phyloP scores from a whole-genome alignment of 2,329 filamentous ascomycete species.

The Ampelomyces quisqualis region DNA sequence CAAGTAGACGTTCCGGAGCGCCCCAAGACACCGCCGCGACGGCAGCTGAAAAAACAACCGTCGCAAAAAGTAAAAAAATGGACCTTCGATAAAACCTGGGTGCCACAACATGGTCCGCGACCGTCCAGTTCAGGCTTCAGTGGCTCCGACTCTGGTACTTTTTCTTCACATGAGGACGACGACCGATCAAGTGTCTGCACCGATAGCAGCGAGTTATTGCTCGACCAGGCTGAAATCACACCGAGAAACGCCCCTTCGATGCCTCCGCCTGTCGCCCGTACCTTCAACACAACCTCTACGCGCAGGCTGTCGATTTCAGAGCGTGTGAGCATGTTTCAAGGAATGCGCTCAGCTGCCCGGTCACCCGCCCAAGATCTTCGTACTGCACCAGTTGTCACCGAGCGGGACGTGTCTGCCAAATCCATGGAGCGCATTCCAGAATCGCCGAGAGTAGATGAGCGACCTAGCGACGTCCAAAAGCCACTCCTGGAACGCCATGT shows the following conservation, averaged over 20 bases:
- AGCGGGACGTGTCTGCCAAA: background rate
- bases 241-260: background rate
- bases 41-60: slow-evolving; percentile 59
- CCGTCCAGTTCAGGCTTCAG: slow-evolving; percentile 34
- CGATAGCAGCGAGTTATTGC: slow-evolving; percentile 29
- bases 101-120: slow-evolving; percentile 45
- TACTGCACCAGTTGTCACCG: slow-evolving; percentile 23
- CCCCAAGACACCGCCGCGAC: slow-evolving; percentile 59
- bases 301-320: slow-evolving; percentile 32
- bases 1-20: slow-evolving; percentile 71
- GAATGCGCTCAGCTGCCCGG: slow-evolving; percentile 29
- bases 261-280: background rate
- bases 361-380: too few relatives aligned
- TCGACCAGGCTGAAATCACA: slow-evolving; percentile 17
- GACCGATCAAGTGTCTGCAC: slow-evolving; percentile 39
- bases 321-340: slow-evolving; percentile 35
- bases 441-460: slow-evolving; percentile 12
- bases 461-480: slow-evolving; percentile 6
- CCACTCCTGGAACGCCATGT: slow-evolving; percentile 23
- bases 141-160: slow-evolving; percentile 32
- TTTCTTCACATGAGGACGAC: slow-evolving; percentile 39
- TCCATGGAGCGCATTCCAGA: slow-evolving; percentile 22
- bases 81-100: slow-evolving; percentile 51
- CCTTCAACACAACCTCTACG: slow-evolving; percentile 14
- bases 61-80: slow-evolving; percentile 52